Evolutionary conservation across 257 asterid species (phyloP), one percentile per base, ranked within the genome.

Genomic region (Solanum etuberosum): DNA sequence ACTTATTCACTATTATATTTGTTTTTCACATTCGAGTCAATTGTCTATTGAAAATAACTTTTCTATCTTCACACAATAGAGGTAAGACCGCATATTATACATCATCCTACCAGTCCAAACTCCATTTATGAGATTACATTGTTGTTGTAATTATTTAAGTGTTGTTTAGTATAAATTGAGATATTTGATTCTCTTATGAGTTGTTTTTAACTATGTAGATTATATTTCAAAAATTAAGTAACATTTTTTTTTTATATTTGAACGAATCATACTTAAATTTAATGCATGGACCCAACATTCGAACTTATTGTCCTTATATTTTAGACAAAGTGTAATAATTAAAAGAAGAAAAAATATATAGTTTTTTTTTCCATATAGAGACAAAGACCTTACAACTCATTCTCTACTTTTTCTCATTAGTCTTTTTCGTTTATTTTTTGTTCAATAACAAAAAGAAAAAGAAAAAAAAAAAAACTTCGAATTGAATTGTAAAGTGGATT

Each of bases 31-130:
- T 3, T 54, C 3, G n/a, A 54, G 10, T 6, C 63, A 54, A 54
- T 6, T 18, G 0, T 54, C 0, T 1, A 54, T 6, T 0, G 1
- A 54, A 54, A 51, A 51, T 51, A 51, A 6, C 0, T 54, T 23
- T 65, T 25, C 4, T n/a, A 63, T 11, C 18, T n/a, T n/a, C 32
- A n/a, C 6, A n/a, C 2, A 2, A 2, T 61, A 10, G 16, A 21
- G 4, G 0, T 2, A 63, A n/a, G 4, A 5, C 4, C 9, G 0
- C 7, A 59, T 61, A 4, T 61, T 7, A 7, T 4, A 61, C 0
- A 11, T 10, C 15, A n/a, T 63, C 5, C 15, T 61, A 3, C 0
- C 25, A 2, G 21, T 9, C 0, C 1, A 59, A 23, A 1, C 1
- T 0, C 6, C 27, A 9, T 13, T 59, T 59, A 8, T 59, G 7